Evolutionary conservation across 2,329 filamentous ascomycete genomes (phyloP), one percentile per base, ranked within the genome.

Genomic region (Tolypocladium amazonense): DNA sequence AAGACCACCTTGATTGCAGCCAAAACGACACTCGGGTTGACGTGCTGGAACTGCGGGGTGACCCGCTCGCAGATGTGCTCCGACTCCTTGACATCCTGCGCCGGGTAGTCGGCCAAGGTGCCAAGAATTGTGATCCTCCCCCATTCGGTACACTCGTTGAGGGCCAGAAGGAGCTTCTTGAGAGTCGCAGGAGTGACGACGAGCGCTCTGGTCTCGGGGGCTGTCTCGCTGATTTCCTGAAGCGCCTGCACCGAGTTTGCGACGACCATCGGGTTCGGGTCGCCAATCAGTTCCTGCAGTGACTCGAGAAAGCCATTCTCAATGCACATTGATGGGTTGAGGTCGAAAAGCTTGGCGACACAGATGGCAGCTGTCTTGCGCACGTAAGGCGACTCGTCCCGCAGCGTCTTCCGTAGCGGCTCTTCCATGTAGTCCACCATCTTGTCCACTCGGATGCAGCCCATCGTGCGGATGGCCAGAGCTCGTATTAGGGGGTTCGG

Each of bases 351-450:
- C 76, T 99, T 99, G 58, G 94, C 94, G 53, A 99, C 94, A 72
- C 94, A 97, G 65, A 99, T 94, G 47, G 93, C 94, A 52, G 94
- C 94, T 2, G 94, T 99, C 79, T 99, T 99, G 67, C 94, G 89
- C 62, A 99, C 94, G 74, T 99, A 99, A 0, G 94, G 94, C 56
- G 93, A 97, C 76, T 99, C 94, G 76, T 99, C 94, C 74, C 92
- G 87, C 66, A 99, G 79, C 15, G 94, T 99, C 78, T 99, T 99
- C 67, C 94, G 85, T 63, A 99, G 77, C 18, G 94, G 94, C 70
- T 99, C 94, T 74, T 97, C 94, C 93, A 99, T 97, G 74, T 99
- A 99, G 72, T 99, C 94, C 65, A 97, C 91, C 91, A 99, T 99
- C 76, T 99, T 99, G 67, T 97, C 94, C 59, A 99, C 94, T 60